Conservation (phyloP, 441 rosid genomes). For the Gossypium gossypioides region DNA sequence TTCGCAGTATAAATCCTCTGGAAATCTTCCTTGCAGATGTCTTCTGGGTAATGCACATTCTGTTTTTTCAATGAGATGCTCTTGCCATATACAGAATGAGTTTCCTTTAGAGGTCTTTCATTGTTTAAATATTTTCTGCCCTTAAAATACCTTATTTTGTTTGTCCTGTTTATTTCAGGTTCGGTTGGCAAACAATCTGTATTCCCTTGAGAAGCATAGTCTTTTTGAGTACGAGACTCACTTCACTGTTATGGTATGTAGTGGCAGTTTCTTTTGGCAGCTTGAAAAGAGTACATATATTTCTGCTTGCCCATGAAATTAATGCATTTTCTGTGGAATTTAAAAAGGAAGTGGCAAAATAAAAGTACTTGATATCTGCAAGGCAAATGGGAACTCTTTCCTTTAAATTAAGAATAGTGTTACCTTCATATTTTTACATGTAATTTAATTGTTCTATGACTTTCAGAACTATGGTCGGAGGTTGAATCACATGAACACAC, state of each 20-base stretch:
- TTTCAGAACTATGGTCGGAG: constrained; percentile 73
- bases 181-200: constrained; percentile 74
- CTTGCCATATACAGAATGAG: background rate
- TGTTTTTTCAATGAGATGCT: background rate
- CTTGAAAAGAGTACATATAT: background rate
- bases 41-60: constrained; percentile 63
- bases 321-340: background rate
- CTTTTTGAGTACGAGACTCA: constrained; percentile 91
- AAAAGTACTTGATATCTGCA: background rate
- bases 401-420: background rate
- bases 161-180: constrained; percentile 42
- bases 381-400: background rate
- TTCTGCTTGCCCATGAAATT: constrained; percentile 2
- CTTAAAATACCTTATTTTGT: background rate
- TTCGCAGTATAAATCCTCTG: constrained; percentile 66
- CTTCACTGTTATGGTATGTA: constrained; percentile 88
- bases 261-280: constrained; percentile 6
- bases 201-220: constrained; percentile 68
- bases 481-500: constrained; percentile 70
- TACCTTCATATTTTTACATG: background rate
- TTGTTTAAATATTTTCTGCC: background rate
- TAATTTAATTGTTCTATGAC: background rate
- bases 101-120: background rate
- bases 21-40: constrained; percentile 69
- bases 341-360: background rate